Evolutionary conservation across 129 eudicot species (phyloP).

Genomic region (Gnaphalium uliginosum): DNA sequence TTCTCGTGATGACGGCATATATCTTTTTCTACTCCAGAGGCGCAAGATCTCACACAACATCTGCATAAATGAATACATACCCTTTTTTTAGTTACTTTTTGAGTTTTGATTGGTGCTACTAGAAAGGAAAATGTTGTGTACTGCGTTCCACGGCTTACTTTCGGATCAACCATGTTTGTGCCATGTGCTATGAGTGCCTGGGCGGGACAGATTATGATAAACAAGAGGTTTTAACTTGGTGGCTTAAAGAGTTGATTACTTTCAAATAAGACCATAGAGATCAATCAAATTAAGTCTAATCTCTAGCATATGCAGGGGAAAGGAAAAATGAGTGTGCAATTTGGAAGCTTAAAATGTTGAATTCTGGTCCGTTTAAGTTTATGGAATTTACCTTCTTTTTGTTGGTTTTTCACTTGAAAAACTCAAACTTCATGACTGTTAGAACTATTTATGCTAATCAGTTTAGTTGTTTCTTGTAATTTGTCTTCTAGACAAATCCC

Average conservation of each 20-base stretch:
- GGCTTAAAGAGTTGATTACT: not conserved
- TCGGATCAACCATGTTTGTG: not conserved
- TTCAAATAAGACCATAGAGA: not conserved
- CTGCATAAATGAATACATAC: not conserved
- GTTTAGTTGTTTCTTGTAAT: constrained; percentile 6
- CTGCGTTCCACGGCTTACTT: too few species aligned
- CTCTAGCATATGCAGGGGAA: not conserved
- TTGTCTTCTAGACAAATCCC: constrained; percentile 1
- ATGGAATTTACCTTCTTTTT: not conserved
- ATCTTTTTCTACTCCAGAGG: not conserved
- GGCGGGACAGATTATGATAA: not conserved
- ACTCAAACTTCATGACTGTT: not conserved
- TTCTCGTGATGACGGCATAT: not conserved
- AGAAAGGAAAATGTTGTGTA: not conserved
- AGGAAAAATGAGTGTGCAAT: not conserved
- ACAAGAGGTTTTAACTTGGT: not conserved
- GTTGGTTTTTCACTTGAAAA: constrained; percentile 3
- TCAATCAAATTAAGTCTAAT: not conserved
- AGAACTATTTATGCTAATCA: not conserved
- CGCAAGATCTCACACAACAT: not conserved
- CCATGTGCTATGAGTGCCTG: not conserved
- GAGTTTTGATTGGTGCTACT: too few species aligned
- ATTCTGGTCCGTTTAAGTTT: not conserved
- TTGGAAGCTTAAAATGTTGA: not conserved
- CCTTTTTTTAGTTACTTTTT: too few species aligned